Evolutionary conservation across 495 filamentous ascomycete species (phyloP).

Genomic region (Hyphodiscus hymeniophilus): DNA sequence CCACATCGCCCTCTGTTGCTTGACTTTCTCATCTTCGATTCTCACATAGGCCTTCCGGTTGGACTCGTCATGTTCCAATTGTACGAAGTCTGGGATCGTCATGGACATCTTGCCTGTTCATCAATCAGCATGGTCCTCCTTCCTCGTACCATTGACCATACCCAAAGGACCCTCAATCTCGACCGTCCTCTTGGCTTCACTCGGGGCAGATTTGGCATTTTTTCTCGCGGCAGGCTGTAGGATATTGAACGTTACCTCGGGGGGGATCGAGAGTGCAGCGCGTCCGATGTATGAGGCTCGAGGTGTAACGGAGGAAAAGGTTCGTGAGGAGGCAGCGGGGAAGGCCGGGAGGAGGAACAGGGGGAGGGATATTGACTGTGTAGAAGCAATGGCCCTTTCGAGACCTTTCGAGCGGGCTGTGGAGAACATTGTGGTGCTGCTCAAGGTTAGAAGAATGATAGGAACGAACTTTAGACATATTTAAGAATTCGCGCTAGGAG

Average conservation of each 20-base stretch:
- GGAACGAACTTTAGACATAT: too few species aligned
- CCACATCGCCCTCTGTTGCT: conserved; percentile 94
- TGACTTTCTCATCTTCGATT: conserved; percentile 51
- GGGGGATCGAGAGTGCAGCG: conserved; percentile 73
- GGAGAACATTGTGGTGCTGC: conserved; percentile 35
- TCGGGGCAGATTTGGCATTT: conserved; percentile 43
- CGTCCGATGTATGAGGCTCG: conserved; percentile 73
- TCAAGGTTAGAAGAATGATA: background rate
- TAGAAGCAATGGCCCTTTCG: conserved; percentile 27
- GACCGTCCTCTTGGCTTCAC: conserved; percentile 49
- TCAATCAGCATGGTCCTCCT: background rate
- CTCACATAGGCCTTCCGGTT: conserved; percentile 54
- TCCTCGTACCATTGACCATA: conserved; percentile 25
- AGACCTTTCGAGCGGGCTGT: conserved; percentile 37
- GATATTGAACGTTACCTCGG: conserved; percentile 66
- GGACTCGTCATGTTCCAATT: conserved; percentile 53
- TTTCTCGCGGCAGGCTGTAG: conserved; percentile 44
- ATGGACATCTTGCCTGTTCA: conserved; percentile 60
- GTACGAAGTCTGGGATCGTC: conserved; percentile 62
- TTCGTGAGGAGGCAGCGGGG: conserved; percentile 42
- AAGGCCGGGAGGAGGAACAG: conserved; percentile 71
- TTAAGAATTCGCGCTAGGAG: too few species aligned
- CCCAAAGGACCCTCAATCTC: conserved; percentile 71
- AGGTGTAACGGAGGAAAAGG: conserved; percentile 62
- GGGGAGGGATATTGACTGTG: conserved; percentile 42